These are phyloP conservation scores for Globisporangium yorkense DNA, from an alignment of 352 stramenopile species.

Conservation along the genomic window DNA sequence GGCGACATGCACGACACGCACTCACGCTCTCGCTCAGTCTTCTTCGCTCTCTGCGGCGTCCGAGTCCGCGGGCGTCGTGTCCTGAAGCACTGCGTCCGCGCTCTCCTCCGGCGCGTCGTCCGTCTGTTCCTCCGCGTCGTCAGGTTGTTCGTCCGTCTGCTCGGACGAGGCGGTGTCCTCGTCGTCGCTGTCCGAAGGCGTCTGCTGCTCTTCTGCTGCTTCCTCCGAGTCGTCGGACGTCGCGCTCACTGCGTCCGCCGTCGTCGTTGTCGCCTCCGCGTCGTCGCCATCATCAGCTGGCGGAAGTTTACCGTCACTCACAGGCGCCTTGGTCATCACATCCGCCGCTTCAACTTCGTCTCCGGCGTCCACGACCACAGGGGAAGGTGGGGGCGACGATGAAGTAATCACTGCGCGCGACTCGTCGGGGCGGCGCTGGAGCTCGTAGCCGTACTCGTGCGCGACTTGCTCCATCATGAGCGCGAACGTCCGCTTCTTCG, in stretches of 20 bases:
- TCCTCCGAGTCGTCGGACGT: neutral
- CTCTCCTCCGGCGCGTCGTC: neutral
- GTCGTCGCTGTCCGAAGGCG: neutral
- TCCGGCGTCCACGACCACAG: neutral
- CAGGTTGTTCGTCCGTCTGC: neutral
- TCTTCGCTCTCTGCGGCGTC: neutral
- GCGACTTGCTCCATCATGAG: constrained; percentile 1
- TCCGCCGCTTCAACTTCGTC: neutral
- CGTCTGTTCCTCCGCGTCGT: neutral
- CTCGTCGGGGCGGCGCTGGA: neutral
- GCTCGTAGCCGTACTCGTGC: constrained; percentile 1
- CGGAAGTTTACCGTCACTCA: neutral
- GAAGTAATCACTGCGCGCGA: neutral
- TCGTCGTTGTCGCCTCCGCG: neutral
- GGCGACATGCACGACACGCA: neutral
- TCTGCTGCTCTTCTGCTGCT: neutral
- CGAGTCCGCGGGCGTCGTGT: neutral
- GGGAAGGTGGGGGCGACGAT: neutral
- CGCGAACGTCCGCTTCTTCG: neutral
- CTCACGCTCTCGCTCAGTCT: neutral
- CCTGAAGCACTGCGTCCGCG: neutral
- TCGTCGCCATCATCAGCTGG: neutral
- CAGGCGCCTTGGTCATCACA: neutral
- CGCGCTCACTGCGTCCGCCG: neutral
- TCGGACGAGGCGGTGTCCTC: neutral